Evolutionary conservation across 768 basidiomycete species (phyloP).

Genomic region (Boletus sp.): DNA sequence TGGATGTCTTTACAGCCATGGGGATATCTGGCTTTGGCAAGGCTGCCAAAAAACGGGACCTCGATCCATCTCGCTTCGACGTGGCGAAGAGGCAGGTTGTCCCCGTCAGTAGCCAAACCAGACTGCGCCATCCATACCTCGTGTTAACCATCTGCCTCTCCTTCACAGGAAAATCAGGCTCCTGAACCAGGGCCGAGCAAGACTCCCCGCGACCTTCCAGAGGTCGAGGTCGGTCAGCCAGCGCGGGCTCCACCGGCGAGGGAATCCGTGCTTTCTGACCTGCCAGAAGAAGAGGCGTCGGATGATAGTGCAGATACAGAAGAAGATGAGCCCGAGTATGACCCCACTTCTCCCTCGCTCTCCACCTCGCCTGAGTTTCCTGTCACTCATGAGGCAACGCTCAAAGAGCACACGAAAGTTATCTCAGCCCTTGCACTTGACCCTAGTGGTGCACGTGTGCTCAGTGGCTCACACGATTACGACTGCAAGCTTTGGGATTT

Average conservation of each 20-base stretch:
- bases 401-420: conserved; percentile 96
- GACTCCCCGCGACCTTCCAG: conserved; percentile 7
- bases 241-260: background rate
- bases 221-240: conserved; percentile 23
- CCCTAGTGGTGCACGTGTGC: conserved; percentile 87
- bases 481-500: conserved; percentile 99
- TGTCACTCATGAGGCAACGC: conserved; percentile 81
- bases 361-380: conserved; percentile 60
- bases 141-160: conserved; percentile 16
- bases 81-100: conserved; percentile 60
- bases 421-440: conserved; percentile 90
- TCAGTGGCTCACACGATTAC: conserved; percentile 94
- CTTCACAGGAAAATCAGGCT: conserved; percentile 12
- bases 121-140: conserved; percentile 13
- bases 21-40: conserved; percentile 86
- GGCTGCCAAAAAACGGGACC: conserved; percentile 55
- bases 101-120: conserved; percentile 18
- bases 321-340: conserved; percentile 46
- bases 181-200: conserved; percentile 18
- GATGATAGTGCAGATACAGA: conserved; percentile 24
- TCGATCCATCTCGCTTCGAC: conserved; percentile 78
- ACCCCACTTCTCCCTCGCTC: conserved; percentile 43
- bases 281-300: conserved; percentile 18
- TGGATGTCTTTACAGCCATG: conserved; percentile 77
- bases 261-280: conserved; percentile 8